Evolutionary conservation across 2,329 filamentous ascomycete genomes (phyloP).

Genomic region (Raffaelea arxii): DNA sequence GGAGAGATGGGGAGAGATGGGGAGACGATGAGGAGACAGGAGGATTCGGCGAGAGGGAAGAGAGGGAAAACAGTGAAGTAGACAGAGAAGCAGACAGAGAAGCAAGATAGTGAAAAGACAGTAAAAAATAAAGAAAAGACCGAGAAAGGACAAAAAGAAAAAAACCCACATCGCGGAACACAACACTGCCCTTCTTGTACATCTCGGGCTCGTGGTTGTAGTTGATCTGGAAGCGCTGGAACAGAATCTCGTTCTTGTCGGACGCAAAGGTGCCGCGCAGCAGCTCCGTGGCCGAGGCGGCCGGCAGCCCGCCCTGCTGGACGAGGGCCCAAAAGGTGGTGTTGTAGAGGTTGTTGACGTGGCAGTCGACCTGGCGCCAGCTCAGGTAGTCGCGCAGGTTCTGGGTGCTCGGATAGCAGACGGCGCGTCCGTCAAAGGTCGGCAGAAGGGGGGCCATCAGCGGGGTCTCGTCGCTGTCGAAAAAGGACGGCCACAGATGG

Average conservation of each 20-base stretch:
- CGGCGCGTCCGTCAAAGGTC: conserved; percentile 85
- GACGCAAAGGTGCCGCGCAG: conserved; percentile 72
- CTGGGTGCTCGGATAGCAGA: conserved; percentile 73
- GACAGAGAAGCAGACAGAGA: too few relatives aligned
- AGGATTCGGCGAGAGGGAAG: too few relatives aligned
- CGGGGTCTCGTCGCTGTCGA: conserved; percentile 59
- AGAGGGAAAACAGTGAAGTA: too few relatives aligned
- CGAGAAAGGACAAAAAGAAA: background rate
- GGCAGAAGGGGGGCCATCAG: conserved; percentile 68
- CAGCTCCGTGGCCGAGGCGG: conserved; percentile 67
- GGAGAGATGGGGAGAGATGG: too few relatives aligned
- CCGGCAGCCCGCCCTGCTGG: conserved; percentile 50
- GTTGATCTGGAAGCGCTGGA: conserved; percentile 80
- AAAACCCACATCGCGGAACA: conserved; percentile 65
- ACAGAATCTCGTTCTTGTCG: conserved; percentile 96
- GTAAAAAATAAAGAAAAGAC: too few relatives aligned
- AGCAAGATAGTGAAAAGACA: too few relatives aligned
- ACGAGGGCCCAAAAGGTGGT: conserved; percentile 93
- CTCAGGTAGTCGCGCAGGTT: conserved; percentile 92
- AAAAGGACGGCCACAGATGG: conserved; percentile 66
- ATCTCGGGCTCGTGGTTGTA: conserved; percentile 96
- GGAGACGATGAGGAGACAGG: too few relatives aligned
- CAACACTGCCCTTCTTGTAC: conserved; percentile 83
- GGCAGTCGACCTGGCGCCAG: conserved; percentile 95
- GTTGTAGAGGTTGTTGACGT: conserved; percentile 98